Evolutionary conservation across 331 rosid species (phyloP).

Genomic region (Prunus yedoensis): DNA sequence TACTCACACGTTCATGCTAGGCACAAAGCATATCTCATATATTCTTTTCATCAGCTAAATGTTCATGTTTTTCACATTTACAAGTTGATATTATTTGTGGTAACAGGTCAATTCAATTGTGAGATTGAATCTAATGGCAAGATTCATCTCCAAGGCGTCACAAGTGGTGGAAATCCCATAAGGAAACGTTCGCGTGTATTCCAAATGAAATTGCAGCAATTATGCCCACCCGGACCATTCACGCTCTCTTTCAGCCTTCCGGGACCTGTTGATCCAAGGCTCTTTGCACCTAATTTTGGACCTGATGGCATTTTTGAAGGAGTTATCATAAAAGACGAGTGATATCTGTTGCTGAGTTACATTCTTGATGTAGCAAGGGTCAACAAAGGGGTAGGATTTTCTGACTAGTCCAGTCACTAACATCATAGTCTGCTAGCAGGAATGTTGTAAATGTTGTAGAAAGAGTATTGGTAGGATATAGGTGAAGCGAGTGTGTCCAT

Average conservation of each 20-base stretch:
- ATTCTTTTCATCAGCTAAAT: background rate
- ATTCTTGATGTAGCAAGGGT: conserved; percentile 5
- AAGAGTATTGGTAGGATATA: background rate
- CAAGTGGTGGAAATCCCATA: conserved; percentile 30
- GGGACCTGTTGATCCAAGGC: conserved; percentile 40
- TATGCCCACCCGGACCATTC: conserved; percentile 40
- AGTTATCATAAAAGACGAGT: conserved; percentile 22
- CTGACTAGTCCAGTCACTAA: background rate
- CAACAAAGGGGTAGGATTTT: conserved; percentile 2
- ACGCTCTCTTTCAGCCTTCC: conserved; percentile 39
- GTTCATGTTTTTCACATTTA: background rate
- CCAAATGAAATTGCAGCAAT: conserved; percentile 27
- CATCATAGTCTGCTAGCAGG: background rate
- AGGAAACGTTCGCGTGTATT: conserved; percentile 31
- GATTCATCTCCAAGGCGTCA: conserved; percentile 26
- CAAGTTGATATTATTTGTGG: background rate
- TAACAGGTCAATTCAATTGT: conserved; percentile 36
- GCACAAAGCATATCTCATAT: background rate
- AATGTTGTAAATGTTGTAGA: background rate
- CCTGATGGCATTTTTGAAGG: conserved; percentile 39
- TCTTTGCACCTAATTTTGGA: conserved; percentile 34
- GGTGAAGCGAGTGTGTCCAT: background rate
- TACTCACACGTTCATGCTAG: background rate
- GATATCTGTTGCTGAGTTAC: conserved; percentile 5
- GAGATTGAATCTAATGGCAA: conserved; percentile 33